These are phyloP conservation scores for Neonothopanus nambi DNA, from an alignment of 1,284 basidiomycete genomes.

Conservation along the genomic window DNA sequence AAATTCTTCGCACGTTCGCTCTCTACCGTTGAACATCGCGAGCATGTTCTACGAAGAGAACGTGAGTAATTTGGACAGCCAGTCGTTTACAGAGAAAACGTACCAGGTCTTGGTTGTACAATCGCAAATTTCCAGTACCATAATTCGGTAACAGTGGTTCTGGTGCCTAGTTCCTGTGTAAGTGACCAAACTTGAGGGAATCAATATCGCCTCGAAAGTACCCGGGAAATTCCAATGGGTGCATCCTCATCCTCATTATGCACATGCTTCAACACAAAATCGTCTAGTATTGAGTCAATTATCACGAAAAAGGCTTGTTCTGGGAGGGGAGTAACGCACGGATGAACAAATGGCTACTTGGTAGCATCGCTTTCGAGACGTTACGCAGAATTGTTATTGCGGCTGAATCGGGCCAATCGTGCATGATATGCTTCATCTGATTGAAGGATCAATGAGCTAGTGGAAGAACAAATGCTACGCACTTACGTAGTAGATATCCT, in stretches of 20 bases:
- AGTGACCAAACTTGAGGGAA: too few relatives aligned
- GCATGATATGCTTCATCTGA: conserved; percentile 13
- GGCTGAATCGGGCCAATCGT: conserved; percentile 12
- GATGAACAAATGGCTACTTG: conserved; percentile 9
- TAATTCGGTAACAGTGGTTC: conserved; percentile 11
- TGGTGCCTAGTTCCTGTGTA: neutral
- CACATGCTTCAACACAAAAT: conserved; percentile 2
- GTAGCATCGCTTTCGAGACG: conserved; percentile 3
- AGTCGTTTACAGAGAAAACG: too few relatives aligned
- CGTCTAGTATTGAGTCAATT: neutral
- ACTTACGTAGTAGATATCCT: conserved; percentile 15
- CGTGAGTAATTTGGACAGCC: too few relatives aligned
- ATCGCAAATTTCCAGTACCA: conserved; percentile 3
- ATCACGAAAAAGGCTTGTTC: neutral
- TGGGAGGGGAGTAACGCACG: conserved; percentile 3
- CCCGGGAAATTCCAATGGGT: neutral
- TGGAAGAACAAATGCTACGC: neutral
- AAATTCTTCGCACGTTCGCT: neutral
- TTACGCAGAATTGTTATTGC: conserved; percentile 7
- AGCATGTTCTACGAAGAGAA: neutral
- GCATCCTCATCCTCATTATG: neutral
- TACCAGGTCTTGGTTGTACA: conserved; percentile 1
- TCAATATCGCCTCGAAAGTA: too few relatives aligned
- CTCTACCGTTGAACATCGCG: neutral
- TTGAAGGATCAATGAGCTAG: neutral